Percentiles rank a stretch among this genome's conserved stretches.
Conservation (phyloP, 805 yeast species). For the Sugiyamaella mastotermitis region DNA sequence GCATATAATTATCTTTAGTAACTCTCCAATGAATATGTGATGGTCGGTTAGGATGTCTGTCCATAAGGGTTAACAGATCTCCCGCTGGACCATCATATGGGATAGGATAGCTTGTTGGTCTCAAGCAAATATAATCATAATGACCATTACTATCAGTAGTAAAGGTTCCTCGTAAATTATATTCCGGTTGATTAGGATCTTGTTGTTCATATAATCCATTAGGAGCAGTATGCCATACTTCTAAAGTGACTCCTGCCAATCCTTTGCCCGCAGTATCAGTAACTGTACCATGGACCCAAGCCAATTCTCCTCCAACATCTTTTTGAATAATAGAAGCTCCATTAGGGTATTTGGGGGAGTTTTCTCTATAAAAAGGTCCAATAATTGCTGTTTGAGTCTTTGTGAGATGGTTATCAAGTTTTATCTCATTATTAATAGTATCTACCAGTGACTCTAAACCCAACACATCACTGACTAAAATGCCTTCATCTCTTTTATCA, state of each 20-base stretch:
- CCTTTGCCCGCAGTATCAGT: constrained; percentile 28
- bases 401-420: constrained; percentile 8
- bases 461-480: constrained; percentile 32
- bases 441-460: constrained; percentile 34
- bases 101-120: constrained; percentile 35
- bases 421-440: constrained; percentile 15
- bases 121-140: constrained; percentile 28
- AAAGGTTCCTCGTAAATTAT: constrained; percentile 32
- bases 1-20: constrained; percentile 24
- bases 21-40: constrained; percentile 31
- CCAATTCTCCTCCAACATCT: constrained; percentile 31
- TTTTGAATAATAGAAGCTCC: constrained; percentile 31
- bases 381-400: constrained; percentile 30
- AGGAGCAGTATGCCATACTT: constrained; percentile 36
- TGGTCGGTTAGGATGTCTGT: constrained; percentile 36
- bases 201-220: constrained; percentile 35
- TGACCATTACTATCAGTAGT: constrained; percentile 26
- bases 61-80: constrained; percentile 27
- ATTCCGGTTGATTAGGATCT: constrained; percentile 30
- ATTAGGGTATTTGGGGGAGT: constrained; percentile 27
- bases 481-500: constrained; percentile 30
- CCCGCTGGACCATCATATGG: constrained; percentile 39
- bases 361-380: constrained; percentile 34
- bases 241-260: constrained; percentile 28
- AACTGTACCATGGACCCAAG: constrained; percentile 27